These are phyloP conservation scores for Tieghemostelium lacteum DNA, from an alignment of 78 protist species.

Conservation along the genomic window DNA sequence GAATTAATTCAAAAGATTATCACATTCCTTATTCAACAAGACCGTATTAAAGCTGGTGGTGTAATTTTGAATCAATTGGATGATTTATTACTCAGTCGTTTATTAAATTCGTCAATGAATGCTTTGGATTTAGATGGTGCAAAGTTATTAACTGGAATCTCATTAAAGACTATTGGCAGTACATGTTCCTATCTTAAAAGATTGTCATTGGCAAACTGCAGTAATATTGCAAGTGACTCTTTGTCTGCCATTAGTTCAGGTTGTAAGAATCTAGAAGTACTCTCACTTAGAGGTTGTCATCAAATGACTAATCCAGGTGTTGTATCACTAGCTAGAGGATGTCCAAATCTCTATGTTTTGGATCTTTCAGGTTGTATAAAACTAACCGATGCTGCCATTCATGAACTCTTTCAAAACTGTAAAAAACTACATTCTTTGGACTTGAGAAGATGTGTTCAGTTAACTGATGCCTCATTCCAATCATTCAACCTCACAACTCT, in stretches of 20 bases:
- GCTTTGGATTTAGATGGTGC: conserved; percentile 59
- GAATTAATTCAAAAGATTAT: conserved; percentile 63
- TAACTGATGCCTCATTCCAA: conserved; percentile 67
- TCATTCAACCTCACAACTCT: conserved; percentile 23
- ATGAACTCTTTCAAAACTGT: conserved; percentile 33
- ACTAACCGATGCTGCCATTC: conserved; percentile 34
- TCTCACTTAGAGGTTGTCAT: conserved; percentile 25
- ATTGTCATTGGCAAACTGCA: conserved; percentile 45
- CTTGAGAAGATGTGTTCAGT: conserved; percentile 30
- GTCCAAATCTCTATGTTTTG: conserved; percentile 33
- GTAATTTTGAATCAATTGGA: conserved; percentile 8
- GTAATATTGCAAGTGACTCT: conserved; percentile 21
- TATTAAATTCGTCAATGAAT: conserved; percentile 2
- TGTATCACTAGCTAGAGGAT: conserved; percentile 36
- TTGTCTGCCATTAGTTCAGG: conserved; percentile 11
- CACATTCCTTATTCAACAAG: conserved; percentile 34
- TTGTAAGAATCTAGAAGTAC: conserved; percentile 21
- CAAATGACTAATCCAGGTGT: conserved; percentile 28
- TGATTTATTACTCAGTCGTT: conserved; percentile 15
- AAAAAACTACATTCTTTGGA: conserved; percentile 53
- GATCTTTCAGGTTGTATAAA: conserved; percentile 70
- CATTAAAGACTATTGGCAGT: conserved; percentile 10
- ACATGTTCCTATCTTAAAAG: conserved; percentile 23
- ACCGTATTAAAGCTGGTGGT: conserved; percentile 25
- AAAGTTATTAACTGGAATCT: background rate